Conservation (phyloP, 2,329 filamentous ascomycete genomes). For the Ambrosiella xylebori region DNA sequence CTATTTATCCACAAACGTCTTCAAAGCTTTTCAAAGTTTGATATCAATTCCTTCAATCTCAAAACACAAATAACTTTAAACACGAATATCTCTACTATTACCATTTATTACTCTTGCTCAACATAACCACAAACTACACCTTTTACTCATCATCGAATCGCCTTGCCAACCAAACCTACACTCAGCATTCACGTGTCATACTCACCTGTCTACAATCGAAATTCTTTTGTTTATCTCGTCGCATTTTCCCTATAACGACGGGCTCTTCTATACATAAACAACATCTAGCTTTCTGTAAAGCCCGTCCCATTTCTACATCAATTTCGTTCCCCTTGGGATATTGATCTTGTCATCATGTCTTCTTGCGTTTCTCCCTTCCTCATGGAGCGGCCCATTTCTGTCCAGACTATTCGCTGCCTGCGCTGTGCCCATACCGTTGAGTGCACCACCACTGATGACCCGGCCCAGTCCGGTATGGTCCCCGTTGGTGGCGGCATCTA, state of each 20-base stretch:
- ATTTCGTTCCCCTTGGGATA: background rate
- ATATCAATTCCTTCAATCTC: background rate
- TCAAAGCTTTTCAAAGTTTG: too few relatives aligned
- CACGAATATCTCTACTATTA: background rate
- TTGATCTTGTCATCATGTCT: background rate
- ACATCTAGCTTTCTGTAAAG: background rate
- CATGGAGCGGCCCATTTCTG: constrained; percentile 30
- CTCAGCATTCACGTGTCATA: background rate
- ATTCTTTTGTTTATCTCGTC: background rate
- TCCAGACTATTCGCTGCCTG: constrained; percentile 45
- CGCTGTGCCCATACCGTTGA: constrained; percentile 43
- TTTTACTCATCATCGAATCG: background rate
- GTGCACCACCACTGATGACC: constrained; percentile 42
- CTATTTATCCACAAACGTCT: too few relatives aligned
- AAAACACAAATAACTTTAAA: background rate
- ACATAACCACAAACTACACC: background rate
- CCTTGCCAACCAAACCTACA: background rate
- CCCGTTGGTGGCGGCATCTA: constrained; percentile 50
- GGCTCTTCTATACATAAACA: too few relatives aligned
- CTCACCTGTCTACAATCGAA: background rate
- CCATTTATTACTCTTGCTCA: background rate
- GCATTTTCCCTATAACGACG: background rate
- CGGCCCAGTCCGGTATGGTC: constrained; percentile 42
- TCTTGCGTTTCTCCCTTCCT: constrained; percentile 8
- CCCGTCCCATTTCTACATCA: background rate